Conservation (phyloP, 1,139 yeast genomes). For the Pichia norvegensis region DNA sequence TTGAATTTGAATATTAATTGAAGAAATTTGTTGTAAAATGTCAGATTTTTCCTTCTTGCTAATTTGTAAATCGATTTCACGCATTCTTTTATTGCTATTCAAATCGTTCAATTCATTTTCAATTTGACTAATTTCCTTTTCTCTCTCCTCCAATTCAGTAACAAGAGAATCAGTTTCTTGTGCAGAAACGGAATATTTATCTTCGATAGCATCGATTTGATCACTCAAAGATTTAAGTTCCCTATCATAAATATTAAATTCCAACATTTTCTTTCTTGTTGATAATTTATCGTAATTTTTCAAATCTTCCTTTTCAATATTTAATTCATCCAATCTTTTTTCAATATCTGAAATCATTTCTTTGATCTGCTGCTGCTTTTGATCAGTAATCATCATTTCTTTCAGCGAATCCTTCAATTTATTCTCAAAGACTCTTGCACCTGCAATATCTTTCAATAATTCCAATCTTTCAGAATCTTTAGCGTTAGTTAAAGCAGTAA, state of each 20-base stretch:
- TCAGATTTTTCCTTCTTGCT: constrained; percentile 42
- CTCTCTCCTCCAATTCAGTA: constrained; percentile 41
- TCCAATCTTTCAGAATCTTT: constrained; percentile 74
- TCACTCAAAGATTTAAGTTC: constrained; percentile 57
- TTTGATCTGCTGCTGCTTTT: constrained; percentile 65
- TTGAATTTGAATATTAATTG: constrained; percentile 18
- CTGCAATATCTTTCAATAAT: constrained; percentile 85
- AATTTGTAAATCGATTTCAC: constrained; percentile 45
- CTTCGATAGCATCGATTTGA: constrained; percentile 56
- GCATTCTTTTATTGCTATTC: constrained; percentile 37
- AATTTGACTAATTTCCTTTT: constrained; percentile 37
- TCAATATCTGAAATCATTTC: constrained; percentile 66
- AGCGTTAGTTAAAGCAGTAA: constrained; percentile 77
- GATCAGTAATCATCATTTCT: constrained; percentile 68
- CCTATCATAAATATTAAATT: constrained; percentile 70
- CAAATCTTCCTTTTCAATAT: constrained; percentile 72
- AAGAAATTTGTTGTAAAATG: constrained; percentile 32
- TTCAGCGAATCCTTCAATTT: constrained; percentile 71
- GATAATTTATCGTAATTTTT: constrained; percentile 62
- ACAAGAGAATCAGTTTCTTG: constrained; percentile 39
- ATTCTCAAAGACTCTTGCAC: constrained; percentile 84
- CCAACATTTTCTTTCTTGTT: constrained; percentile 60
- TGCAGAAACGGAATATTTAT: constrained; percentile 46
- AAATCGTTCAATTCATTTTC: constrained; percentile 41
- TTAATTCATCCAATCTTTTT: constrained; percentile 67